These are phyloP conservation scores for Ichthyophthirius multifiliis DNA, from an alignment of 169 alveolate genomes.

Conservation along the genomic window DNA sequence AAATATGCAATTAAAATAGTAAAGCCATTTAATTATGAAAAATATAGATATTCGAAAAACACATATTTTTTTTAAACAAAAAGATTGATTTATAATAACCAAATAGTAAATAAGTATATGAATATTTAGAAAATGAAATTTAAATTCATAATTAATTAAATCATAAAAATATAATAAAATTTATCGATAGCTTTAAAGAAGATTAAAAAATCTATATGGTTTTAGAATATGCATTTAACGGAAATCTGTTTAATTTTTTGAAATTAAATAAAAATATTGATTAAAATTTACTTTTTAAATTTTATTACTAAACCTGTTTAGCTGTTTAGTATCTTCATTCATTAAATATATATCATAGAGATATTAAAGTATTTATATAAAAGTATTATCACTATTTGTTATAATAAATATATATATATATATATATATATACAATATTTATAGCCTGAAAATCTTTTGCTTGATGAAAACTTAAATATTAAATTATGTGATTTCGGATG, in stretches of 20 bases:
- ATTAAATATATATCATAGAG: conserved; percentile 62
- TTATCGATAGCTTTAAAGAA: conserved; percentile 41
- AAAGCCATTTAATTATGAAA: too few relatives aligned
- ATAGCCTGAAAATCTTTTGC: conserved; percentile 66
- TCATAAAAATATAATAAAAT: conserved; percentile 50
- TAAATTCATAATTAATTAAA: conserved; percentile 42
- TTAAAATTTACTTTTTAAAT: conserved; percentile 65
- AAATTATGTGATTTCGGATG: conserved; percentile 79
- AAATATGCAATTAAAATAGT: too few relatives aligned
- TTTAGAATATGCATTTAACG: conserved; percentile 59
- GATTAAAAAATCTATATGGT: conserved; percentile 39
- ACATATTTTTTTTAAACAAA: too few relatives aligned
- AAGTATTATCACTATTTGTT: neutral
- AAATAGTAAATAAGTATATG: too few relatives aligned
- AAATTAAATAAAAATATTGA: conserved; percentile 16
- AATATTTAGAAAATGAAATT: conserved; percentile 57
- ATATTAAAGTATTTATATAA: conserved; percentile 41
- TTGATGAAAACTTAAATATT: conserved; percentile 39
- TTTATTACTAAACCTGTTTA: conserved; percentile 48
- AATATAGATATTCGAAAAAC: too few relatives aligned
- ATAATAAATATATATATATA: neutral
- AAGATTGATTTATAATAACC: too few relatives aligned
- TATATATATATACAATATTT: neutral
- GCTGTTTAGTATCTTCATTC: conserved; percentile 61
- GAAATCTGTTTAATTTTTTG: conserved; percentile 50